phyloP scores from a whole-genome alignment of 257 asterid species.

The Cinchona pubescens region DNA sequence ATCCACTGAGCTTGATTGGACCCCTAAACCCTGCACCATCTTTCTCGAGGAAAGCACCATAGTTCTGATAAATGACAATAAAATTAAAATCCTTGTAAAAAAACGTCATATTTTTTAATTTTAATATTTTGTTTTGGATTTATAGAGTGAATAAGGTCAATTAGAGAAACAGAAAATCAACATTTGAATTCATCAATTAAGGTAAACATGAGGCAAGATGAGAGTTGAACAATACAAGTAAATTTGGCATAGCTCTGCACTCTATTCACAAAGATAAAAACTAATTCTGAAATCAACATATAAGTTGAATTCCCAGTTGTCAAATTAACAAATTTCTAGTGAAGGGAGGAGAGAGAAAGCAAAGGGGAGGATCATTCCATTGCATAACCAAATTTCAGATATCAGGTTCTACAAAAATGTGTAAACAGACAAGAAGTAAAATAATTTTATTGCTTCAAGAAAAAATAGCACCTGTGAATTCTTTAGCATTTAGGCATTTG shows the following conservation, averaged over 20 bases:
- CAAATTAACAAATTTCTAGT: not conserved
- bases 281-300: not conserved
- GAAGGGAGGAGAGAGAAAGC: not conserved
- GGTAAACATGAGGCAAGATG: not conserved
- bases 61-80: constrained; percentile 56
- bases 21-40: constrained; percentile 96
- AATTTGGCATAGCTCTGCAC: not conserved
- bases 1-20: constrained; percentile 62
- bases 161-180: constrained; percentile 1
- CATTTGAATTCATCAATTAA: not conserved
- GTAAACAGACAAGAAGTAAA: not conserved
- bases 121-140: not conserved
- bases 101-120: not conserved
- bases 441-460: not conserved
- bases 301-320: not conserved
- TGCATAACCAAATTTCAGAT: not conserved
- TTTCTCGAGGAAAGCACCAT: constrained; percentile 92
- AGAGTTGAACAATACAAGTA: not conserved
- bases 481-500: not conserved
- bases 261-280: not conserved
- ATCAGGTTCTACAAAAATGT: not conserved
- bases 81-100: constrained; percentile 14
- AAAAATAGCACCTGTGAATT: not conserved
- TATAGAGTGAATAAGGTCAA: not conserved
- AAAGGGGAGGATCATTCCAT: not conserved